These are phyloP conservation scores for Crithidia brevicula DNA, from an alignment of 208 protist genomes.

Conservation along the genomic window DNA sequence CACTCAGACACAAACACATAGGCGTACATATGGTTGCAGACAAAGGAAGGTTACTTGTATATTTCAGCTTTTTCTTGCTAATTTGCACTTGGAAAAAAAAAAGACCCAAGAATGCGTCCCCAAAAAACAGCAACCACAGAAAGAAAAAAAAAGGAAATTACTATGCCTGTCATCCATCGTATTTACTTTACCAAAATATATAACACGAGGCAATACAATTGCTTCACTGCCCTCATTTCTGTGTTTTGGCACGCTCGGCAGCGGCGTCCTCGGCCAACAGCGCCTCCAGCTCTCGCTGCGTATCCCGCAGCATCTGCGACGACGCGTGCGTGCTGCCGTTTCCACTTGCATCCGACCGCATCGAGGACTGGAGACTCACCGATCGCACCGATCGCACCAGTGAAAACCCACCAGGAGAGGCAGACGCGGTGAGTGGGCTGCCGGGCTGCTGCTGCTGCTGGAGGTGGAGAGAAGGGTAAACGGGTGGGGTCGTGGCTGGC, in stretches of 20 bases:
- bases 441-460: constrained; percentile 4
- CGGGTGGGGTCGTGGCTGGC: constrained; percentile 21
- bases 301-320: constrained; percentile 67
- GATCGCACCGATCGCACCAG: constrained; percentile 3
- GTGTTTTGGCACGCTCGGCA: constrained; percentile 14
- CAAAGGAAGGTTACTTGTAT: too few relatives aligned
- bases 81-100: too few relatives aligned
- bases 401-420: background rate
- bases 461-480: constrained; percentile 13
- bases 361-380: constrained; percentile 23
- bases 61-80: too few relatives aligned
- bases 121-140: too few relatives aligned
- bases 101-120: too few relatives aligned
- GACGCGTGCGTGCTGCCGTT: constrained; percentile 37
- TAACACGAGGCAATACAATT: too few relatives aligned
- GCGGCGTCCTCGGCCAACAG: constrained; percentile 68
- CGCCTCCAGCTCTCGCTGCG: constrained; percentile 62
- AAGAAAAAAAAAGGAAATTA: too few relatives aligned
- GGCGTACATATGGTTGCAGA: too few relatives aligned
- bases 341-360: constrained; percentile 25
- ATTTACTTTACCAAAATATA: background rate
- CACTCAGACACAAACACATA: too few relatives aligned
- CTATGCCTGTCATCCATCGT: background rate
- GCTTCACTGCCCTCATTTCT: background rate
- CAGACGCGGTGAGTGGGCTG: constrained; percentile 11